Conservation (phyloP, 805 yeast species). For the Cyberlindnera maritima region DNA sequence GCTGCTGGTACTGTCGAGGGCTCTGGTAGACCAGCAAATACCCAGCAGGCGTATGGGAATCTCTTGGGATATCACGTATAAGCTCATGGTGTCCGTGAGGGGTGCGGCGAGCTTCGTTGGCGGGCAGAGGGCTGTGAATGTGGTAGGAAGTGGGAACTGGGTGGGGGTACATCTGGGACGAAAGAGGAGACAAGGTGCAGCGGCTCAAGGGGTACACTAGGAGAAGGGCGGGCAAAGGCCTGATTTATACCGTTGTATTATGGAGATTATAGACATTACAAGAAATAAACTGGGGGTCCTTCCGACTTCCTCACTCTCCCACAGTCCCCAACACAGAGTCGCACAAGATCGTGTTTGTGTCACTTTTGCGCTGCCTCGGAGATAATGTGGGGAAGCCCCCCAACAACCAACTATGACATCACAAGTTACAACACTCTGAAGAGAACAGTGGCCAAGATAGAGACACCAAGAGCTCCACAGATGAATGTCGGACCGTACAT, state of each 20-base stretch:
- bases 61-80: no score
- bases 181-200: no score
- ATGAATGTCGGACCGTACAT: conserved; percentile 81
- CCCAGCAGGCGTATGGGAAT: not conserved
- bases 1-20: not conserved
- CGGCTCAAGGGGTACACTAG: no score
- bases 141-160: no score
- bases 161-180: no score
- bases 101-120: no score
- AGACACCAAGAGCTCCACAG: conserved; percentile 68
- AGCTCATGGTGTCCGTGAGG: no score
- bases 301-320: not conserved
- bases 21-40: not conserved
- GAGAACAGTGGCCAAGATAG: conserved; percentile 61
- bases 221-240: no score
- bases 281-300: no score
- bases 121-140: no score
- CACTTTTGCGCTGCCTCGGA: not conserved
- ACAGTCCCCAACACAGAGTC: not conserved
- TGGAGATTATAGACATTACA: no score
- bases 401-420: not conserved
- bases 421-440: conserved; percentile 31
- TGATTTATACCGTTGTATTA: no score
- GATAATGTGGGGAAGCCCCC: not conserved
- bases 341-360: not conserved